These are phyloP conservation scores for Wickerhamomyces sp. DNA, from an alignment of 1,139 yeast genomes.

Conservation along the genomic window DNA sequence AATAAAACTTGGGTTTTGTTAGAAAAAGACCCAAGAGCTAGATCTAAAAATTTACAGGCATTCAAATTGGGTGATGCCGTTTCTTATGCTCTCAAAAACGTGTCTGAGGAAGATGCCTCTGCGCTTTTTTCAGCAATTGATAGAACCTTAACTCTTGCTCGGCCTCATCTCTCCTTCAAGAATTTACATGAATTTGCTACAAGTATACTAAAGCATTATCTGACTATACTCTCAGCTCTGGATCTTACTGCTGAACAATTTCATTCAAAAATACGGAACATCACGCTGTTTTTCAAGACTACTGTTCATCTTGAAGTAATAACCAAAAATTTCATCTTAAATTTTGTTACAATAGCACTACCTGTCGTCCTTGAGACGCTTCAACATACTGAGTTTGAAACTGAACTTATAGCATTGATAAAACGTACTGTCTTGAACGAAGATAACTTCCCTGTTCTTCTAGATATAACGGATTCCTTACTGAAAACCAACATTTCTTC, in stretches of 20 bases:
- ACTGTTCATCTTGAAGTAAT: slow-evolving; percentile 12
- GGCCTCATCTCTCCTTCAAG: slow-evolving; percentile 16
- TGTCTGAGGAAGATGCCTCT: slow-evolving; percentile 1
- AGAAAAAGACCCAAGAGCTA: slow-evolving; percentile 18
- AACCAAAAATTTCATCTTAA: slow-evolving; percentile 13
- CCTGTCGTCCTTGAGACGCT: slow-evolving; percentile 11
- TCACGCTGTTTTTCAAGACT: slow-evolving; percentile 1
- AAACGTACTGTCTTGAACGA: slow-evolving; percentile 10
- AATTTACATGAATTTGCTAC: slow-evolving; percentile 14
- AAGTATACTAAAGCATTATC: slow-evolving; percentile 12
- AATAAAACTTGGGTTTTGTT: slow-evolving; percentile 35
- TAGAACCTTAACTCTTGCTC: slow-evolving; percentile 22
- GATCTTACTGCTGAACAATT: neutral
- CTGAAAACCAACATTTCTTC: slow-evolving; percentile 11
- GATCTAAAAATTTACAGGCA: slow-evolving; percentile 35
- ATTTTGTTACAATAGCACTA: slow-evolving; percentile 18
- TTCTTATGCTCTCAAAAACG: slow-evolving; percentile 13
- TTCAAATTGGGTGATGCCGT: slow-evolving; percentile 34
- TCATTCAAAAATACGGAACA: neutral
- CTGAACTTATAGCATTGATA: slow-evolving; percentile 6
- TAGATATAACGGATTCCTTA: slow-evolving; percentile 7
- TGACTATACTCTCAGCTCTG: slow-evolving; percentile 1
- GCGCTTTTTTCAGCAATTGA: slow-evolving; percentile 17
- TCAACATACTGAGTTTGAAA: neutral
- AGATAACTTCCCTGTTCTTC: slow-evolving; percentile 6